A percentile compares a stretch with the other conserved stretches of the same genome.
phyloP scores from a whole-genome alignment of 106 monocot genomes.

The Apostasia shenzhenica region DNA sequence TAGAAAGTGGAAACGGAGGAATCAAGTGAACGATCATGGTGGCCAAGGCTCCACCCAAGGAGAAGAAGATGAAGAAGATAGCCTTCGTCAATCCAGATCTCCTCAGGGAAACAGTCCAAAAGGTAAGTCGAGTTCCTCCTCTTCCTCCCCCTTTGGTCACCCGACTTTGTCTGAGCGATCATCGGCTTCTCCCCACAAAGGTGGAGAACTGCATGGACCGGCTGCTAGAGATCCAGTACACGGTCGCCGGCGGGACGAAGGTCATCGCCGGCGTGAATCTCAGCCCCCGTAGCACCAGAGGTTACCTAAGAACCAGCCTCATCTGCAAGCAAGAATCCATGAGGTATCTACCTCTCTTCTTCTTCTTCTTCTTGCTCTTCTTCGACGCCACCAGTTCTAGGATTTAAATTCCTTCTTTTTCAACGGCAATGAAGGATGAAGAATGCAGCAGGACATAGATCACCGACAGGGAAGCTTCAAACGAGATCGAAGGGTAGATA shows the following conservation, averaged over 20 bases:
- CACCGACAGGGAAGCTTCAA: conserved; percentile 52
- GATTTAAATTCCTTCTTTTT: neutral
- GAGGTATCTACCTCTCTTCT: conserved; percentile 22
- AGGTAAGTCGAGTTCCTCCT: conserved; percentile 23
- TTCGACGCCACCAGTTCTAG: neutral
- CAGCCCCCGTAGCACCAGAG: conserved; percentile 79
- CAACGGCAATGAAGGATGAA: conserved; percentile 30
- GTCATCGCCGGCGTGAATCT: conserved; percentile 55
- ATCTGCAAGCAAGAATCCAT: conserved; percentile 79
- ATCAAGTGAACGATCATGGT: conserved; percentile 38
- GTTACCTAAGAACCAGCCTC: conserved; percentile 72
- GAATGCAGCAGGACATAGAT: conserved; percentile 32
- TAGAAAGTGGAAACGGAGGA: conserved; percentile 3
- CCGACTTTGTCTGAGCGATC: neutral
- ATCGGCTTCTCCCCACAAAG: conserved; percentile 14
- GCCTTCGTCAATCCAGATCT: conserved; percentile 45
- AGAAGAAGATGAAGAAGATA: conserved; percentile 30
- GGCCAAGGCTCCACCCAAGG: conserved; percentile 61
- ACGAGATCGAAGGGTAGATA: conserved; percentile 23
- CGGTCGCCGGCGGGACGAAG: conserved; percentile 62
- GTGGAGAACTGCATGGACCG: conserved; percentile 87
- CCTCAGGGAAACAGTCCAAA: conserved; percentile 68
- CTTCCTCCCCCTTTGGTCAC: neutral
- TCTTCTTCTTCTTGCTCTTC: neutral
- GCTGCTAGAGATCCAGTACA: conserved; percentile 85